Evolutionary conservation across 306 rosid species (phyloP).

Genomic region (Sesbania bispinosa): DNA sequence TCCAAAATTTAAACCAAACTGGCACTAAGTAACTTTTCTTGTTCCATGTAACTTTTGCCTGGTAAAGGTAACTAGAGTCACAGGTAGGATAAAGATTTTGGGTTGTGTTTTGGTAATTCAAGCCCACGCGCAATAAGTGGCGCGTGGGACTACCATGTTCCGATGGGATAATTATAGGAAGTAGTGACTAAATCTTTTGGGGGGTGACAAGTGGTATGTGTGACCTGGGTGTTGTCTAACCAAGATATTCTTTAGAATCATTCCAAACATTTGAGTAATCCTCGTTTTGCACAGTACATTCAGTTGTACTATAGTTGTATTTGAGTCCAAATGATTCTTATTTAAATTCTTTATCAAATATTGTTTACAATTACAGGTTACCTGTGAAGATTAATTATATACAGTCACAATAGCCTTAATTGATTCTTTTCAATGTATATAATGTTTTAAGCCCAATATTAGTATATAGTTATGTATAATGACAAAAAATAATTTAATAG

Average conservation of each 20-base stretch:
- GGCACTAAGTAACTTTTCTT: not conserved
- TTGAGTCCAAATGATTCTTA: not conserved
- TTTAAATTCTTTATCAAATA: too few relatives aligned
- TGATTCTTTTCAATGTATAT: too few relatives aligned
- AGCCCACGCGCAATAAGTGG: not conserved
- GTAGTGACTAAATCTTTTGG: not conserved
- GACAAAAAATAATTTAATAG: too few relatives aligned
- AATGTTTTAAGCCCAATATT: too few relatives aligned
- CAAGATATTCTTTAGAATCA: too few relatives aligned
- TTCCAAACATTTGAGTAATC: too few relatives aligned
- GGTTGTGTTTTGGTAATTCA: not conserved
- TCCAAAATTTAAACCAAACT: too few relatives aligned
- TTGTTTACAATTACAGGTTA: not conserved
- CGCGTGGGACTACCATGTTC: not conserved
- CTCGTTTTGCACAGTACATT: too few relatives aligned
- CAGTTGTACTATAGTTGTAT: not conserved
- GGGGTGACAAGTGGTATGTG: not conserved
- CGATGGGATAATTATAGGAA: not conserved
- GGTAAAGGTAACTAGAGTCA: not conserved
- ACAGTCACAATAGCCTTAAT: too few relatives aligned
- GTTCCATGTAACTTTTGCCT: constrained; percentile 34
- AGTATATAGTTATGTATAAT: too few relatives aligned
- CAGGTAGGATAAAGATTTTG: not conserved
- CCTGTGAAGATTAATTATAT: too few relatives aligned
- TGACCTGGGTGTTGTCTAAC: too few relatives aligned